Conservation (phyloP, 164 flowering plant genomes). For the Stephania yunnanensis region DNA sequence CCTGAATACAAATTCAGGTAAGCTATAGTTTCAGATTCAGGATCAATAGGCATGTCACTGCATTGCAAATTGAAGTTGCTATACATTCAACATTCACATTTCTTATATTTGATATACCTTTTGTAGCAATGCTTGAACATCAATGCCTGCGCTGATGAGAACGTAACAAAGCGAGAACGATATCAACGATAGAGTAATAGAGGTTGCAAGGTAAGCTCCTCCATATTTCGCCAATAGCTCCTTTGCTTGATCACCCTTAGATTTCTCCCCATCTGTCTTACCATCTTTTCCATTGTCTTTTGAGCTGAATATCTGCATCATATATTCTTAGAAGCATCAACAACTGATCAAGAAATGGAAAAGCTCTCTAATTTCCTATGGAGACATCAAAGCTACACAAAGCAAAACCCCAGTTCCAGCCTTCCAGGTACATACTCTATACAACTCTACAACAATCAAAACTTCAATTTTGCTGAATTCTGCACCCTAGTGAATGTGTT, state of each 20-base stretch:
- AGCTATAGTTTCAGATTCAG: neutral
- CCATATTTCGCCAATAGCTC: constrained; percentile 88
- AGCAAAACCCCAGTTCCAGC: too few species aligned
- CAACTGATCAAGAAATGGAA: neutral
- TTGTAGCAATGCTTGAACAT: constrained; percentile 73
- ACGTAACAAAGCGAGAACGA: constrained; percentile 84
- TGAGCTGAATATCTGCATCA: constrained; percentile 76
- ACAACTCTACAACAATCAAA: neutral
- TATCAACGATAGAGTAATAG: constrained; percentile 81
- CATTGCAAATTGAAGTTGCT: neutral
- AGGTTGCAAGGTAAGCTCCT: constrained; percentile 93
- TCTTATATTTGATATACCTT: constrained; percentile 65
- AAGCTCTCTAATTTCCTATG: neutral
- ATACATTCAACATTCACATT: too few species aligned
- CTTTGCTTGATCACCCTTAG: constrained; percentile 86
- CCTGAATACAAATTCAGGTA: constrained; percentile 30
- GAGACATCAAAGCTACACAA: neutral
- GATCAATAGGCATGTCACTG: neutral
- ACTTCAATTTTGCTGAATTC: neutral
- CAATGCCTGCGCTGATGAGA: constrained; percentile 72
- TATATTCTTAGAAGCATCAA: neutral
- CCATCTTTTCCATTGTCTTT: constrained; percentile 50
- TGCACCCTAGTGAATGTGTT: neutral
- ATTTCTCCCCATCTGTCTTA: constrained; percentile 38
- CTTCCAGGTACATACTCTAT: neutral